Conservation (phyloP, 108 stramenopile species). For the Conticribra guillardii region DNA sequence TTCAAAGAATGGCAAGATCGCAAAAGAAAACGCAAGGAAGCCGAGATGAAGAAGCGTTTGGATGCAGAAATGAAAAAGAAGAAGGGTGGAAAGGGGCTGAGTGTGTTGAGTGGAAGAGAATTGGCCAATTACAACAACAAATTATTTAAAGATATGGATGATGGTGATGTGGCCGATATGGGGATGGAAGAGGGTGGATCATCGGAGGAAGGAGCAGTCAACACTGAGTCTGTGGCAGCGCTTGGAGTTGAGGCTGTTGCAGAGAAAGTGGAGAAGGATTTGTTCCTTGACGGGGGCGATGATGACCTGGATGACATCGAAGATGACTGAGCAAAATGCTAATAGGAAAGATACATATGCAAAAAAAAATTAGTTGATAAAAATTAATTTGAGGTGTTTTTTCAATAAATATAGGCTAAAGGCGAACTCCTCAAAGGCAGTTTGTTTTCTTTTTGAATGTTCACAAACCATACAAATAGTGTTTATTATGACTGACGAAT, state of each 20-base stretch:
- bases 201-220: slow-evolving; percentile 6
- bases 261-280: slow-evolving; percentile 70
- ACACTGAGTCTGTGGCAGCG: background rate
- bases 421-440: no score
- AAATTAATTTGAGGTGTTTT: background rate
- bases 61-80: slow-evolving; percentile 91
- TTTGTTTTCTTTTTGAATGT: no score
- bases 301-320: slow-evolving; percentile 89
- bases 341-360: no score
- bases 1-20: slow-evolving; percentile 86
- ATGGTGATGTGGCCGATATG: slow-evolving; percentile 35
- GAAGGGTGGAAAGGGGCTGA: slow-evolving; percentile 90
- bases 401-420: no score
- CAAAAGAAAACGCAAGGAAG: slow-evolving; percentile 81
- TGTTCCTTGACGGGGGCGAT: slow-evolving; percentile 87
- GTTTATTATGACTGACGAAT: no score
- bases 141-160: slow-evolving; percentile 75
- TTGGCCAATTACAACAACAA: slow-evolving; percentile 88
- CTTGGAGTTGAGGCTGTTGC: slow-evolving; percentile 62
- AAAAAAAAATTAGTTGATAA: background rate
- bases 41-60: slow-evolving; percentile 75
- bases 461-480: no score
- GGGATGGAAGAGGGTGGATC: slow-evolving; percentile 13
- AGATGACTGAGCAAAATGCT: slow-evolving; percentile 63
- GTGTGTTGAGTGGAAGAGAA: slow-evolving; percentile 80